Conservation (phyloP, 2,329 filamentous ascomycete species). For the Helotiales sp. region DNA sequence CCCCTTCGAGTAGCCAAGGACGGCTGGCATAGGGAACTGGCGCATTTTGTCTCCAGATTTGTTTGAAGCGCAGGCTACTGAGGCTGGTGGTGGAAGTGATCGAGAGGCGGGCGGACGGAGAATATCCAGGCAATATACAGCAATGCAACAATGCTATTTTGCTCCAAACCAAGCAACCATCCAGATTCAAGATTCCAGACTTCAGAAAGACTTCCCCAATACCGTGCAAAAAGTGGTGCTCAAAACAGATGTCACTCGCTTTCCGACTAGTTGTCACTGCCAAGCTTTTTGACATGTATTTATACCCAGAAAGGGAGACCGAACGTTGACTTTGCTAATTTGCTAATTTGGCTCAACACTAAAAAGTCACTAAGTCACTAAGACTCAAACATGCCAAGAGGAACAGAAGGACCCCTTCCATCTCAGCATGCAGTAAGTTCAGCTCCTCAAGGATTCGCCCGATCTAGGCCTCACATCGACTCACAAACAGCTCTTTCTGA, state of each 20-base stretch:
- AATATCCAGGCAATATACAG: not conserved
- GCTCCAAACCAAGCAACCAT: not conserved
- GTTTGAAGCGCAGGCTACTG: not conserved
- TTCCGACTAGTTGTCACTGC: not conserved
- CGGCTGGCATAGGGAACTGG: not conserved
- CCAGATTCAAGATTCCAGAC: not conserved
- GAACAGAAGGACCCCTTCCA: conserved; percentile 1
- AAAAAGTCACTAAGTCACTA: not conserved
- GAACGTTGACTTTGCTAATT: not conserved
- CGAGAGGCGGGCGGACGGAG: not conserved
- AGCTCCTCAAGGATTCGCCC: conserved; percentile 3
- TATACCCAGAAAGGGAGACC: not conserved
- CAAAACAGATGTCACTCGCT: not conserved
- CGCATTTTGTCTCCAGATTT: conserved; percentile 15
- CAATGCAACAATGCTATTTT: conserved; percentile 10
- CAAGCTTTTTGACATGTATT: not conserved
- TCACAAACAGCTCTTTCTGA: not conserved
- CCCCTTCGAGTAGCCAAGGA: conserved; percentile 6
- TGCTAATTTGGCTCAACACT: not conserved
- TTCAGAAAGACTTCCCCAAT: not conserved
- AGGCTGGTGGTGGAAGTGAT: not conserved
- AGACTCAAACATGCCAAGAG: conserved; percentile 4
- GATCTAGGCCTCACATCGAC: not conserved
- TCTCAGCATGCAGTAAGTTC: conserved; percentile 7
- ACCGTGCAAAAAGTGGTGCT: not conserved